A percentile compares a stretch with the other conserved stretches of the same genome.
These are phyloP conservation scores for Rubia yunnanensis DNA, from an alignment of 257 asterid species.

Conservation along the genomic window DNA sequence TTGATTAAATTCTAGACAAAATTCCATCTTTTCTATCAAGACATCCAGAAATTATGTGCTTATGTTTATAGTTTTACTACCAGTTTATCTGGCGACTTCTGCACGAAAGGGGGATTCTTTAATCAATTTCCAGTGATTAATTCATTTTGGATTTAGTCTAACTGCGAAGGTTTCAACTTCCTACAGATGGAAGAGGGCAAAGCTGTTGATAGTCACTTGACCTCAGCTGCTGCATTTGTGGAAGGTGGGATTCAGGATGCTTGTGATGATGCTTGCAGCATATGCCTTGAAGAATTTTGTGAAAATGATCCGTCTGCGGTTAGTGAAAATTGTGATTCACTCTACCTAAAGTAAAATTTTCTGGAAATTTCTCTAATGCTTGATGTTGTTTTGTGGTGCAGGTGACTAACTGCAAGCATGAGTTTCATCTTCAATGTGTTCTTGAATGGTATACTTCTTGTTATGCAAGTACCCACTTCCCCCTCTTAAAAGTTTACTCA, in stretches of 20 bases:
- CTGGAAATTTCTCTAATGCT: neutral
- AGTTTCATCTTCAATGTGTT: conserved; percentile 86
- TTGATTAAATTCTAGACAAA: neutral
- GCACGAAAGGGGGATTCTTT: neutral
- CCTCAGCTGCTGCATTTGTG: conserved; percentile 87
- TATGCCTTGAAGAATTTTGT: conserved; percentile 79
- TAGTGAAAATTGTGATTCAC: conserved; percentile 10
- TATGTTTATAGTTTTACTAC: neutral
- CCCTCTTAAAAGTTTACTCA: neutral
- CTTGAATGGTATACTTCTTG: conserved; percentile 62
- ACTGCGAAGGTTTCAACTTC: conserved; percentile 15
- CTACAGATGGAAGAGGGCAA: conserved; percentile 70
- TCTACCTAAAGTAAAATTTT: conserved; percentile 5
- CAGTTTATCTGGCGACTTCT: neutral
- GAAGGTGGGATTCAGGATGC: conserved; percentile 94
- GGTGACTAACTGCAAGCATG: conserved; percentile 89
- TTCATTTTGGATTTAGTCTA: neutral
- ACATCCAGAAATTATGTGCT: neutral
- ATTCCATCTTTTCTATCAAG: neutral
- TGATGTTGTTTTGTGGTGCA: conserved; percentile 19
- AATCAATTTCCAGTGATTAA: neutral
- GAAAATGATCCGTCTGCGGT: conserved; percentile 80
- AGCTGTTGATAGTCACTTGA: conserved; percentile 49
- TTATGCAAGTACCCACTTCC: neutral
- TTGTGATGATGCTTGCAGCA: conserved; percentile 90